Evolutionary conservation across 129 eudicot species (phyloP).

Genomic region (carrot (Daucus carota)): DNA sequence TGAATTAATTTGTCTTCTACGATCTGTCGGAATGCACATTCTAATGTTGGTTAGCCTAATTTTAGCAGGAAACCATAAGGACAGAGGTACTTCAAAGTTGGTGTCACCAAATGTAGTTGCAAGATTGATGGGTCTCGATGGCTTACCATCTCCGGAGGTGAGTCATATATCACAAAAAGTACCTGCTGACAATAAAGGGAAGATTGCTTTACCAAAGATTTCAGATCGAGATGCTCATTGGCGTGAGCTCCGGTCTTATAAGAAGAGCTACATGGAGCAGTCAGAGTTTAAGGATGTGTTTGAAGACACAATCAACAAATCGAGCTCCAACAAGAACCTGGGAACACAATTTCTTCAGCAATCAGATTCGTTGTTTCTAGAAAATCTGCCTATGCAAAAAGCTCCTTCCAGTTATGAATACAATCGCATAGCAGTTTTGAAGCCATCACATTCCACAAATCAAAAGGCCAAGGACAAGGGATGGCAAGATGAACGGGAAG

Average conservation of each 20-base stretch:
- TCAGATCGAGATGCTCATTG: slow-evolving; percentile 10
- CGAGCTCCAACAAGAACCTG: slow-evolving; percentile 44
- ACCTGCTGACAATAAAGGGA: slow-evolving; percentile 20
- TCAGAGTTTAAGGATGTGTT: slow-evolving; percentile 42
- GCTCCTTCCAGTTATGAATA: slow-evolving; percentile 28
- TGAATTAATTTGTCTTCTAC: slow-evolving; percentile 2
- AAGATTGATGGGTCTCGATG: slow-evolving; percentile 71
- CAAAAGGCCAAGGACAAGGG: slow-evolving; percentile 38
- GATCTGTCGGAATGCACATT: not conserved
- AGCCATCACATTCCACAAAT: slow-evolving; percentile 44
- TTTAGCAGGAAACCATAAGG: slow-evolving; percentile 34
- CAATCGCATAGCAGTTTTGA: slow-evolving; percentile 46
- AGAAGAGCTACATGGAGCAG: slow-evolving; percentile 28
- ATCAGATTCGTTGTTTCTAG: slow-evolving; percentile 43
- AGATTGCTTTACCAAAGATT: slow-evolving; percentile 14
- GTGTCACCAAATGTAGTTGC: slow-evolving; percentile 53
- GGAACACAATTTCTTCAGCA: slow-evolving; percentile 45
- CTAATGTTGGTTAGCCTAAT: slow-evolving; percentile 13
- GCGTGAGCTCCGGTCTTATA: slow-evolving; percentile 15
- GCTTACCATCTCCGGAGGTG: slow-evolving; percentile 34
- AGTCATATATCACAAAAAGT: slow-evolving; percentile 28
- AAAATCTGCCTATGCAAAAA: slow-evolving; percentile 37
- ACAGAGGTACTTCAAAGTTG: slow-evolving; percentile 19
- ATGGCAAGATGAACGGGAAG: slow-evolving; percentile 34
- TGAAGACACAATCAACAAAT: slow-evolving; percentile 43